Conservation (phyloP, 768 basidiomycete genomes). For the Boletus tylopilopsis region DNA sequence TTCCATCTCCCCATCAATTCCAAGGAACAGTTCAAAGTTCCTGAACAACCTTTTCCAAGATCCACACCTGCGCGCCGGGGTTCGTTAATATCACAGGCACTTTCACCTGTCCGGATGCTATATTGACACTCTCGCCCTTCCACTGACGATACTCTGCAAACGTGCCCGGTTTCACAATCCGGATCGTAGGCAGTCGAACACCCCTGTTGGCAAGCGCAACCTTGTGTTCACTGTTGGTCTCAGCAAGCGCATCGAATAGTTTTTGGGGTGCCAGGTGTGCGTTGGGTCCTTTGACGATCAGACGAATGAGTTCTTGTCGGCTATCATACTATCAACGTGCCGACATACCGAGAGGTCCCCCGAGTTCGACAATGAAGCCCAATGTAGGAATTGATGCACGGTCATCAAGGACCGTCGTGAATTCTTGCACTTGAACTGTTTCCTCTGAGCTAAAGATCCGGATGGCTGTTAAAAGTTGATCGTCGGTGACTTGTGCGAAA, state of each 20-base stretch:
- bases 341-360: conserved; percentile 8
- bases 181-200: too few relatives aligned
- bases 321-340: neutral
- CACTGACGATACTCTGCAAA: conserved; percentile 16
- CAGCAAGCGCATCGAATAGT: conserved; percentile 7
- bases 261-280: conserved; percentile 1
- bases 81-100: conserved; percentile 8
- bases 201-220: neutral
- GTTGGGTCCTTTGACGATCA: neutral
- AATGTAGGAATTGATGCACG: neutral
- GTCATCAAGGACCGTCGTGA: conserved; percentile 15
- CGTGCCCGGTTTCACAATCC: conserved; percentile 8
- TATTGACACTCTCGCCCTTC: conserved; percentile 1
- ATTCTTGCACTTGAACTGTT: conserved; percentile 8
- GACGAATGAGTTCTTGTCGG: too few relatives aligned
- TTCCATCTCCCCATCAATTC: too few relatives aligned
- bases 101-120: conserved; percentile 14
- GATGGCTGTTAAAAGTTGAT: conserved; percentile 8
- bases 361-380: conserved; percentile 16
- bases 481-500: conserved; percentile 1
- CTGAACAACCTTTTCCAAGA: conserved; percentile 11
- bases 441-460: neutral
- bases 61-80: conserved; percentile 9
- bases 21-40: conserved; percentile 5
- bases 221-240: neutral